Conservation (phyloP, 495 filamentous ascomycete species). For the Penicillium cosmopolitanum region DNA sequence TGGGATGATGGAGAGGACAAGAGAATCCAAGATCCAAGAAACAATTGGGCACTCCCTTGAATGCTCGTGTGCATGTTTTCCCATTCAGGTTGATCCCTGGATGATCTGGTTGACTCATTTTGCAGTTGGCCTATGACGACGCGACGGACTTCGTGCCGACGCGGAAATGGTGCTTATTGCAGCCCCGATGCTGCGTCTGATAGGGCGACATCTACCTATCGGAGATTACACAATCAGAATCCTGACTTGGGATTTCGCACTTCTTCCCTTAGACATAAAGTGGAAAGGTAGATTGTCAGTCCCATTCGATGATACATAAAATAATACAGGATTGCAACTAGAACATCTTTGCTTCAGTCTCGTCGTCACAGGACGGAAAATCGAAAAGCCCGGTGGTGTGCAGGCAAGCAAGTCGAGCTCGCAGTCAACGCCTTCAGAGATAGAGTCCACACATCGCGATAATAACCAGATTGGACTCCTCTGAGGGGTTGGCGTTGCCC, state of each 20-base stretch:
- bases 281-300: not conserved
- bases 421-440: not conserved
- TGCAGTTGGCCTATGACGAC: slow-evolving; percentile 6
- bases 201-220: not conserved
- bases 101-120: slow-evolving; percentile 12
- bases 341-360: too few species aligned
- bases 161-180: not conserved
- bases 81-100: slow-evolving; percentile 6
- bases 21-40: not conserved
- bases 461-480: not conserved
- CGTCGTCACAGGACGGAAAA: not conserved
- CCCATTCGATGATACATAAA: not conserved
- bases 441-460: slow-evolving; percentile 12
- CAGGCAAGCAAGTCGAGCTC: not conserved
- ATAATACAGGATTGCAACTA: not conserved
- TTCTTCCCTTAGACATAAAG: not conserved
- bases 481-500: not conserved
- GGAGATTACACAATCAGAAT: not conserved
- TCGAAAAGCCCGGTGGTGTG: not conserved
- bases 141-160: slow-evolving; percentile 11
- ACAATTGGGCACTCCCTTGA: not conserved
- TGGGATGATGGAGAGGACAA: not conserved
- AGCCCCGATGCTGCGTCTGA: not conserved
- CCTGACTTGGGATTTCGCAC: not conserved
- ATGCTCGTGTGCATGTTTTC: slow-evolving; percentile 6